Evolutionary conservation across 2,329 filamentous ascomycete genomes (phyloP).

Genomic region (Claviceps spartinae): DNA sequence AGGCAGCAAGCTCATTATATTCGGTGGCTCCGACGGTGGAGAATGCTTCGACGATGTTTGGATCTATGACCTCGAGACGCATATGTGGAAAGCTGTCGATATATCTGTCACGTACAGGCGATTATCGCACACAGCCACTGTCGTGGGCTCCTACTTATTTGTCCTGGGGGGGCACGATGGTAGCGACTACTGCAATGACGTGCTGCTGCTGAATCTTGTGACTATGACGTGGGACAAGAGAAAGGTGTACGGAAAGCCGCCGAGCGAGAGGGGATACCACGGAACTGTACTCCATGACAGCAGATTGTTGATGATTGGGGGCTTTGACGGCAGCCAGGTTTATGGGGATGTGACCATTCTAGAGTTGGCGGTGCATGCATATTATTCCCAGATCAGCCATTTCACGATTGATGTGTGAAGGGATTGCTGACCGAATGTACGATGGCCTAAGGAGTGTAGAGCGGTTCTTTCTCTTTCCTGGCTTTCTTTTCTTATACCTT

Average conservation of each 20-base stretch:
- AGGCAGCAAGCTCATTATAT: slow-evolving; percentile 58
- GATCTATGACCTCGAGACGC: slow-evolving; percentile 55
- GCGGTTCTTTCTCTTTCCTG: background rate
- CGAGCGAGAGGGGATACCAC: slow-evolving; percentile 53
- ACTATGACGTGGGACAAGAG: slow-evolving; percentile 63
- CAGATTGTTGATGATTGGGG: slow-evolving; percentile 49
- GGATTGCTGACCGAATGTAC: background rate
- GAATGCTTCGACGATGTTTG: slow-evolving; percentile 63
- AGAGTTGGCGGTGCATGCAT: slow-evolving; percentile 56
- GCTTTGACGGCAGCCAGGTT: slow-evolving; percentile 54
- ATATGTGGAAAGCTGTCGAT: slow-evolving; percentile 43
- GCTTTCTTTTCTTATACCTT: background rate
- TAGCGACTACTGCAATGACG: slow-evolving; percentile 55
- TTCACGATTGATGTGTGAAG: slow-evolving; percentile 52
- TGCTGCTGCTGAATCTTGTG: slow-evolving; percentile 54
- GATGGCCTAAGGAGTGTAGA: background rate
- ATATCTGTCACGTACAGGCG: slow-evolving; percentile 50
- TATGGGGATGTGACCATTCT: slow-evolving; percentile 55
- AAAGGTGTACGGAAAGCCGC: slow-evolving; percentile 48
- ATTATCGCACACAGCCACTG: slow-evolving; percentile 54
- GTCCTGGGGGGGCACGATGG: slow-evolving; percentile 59
- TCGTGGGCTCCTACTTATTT: slow-evolving; percentile 57
- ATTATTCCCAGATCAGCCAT: slow-evolving; percentile 62
- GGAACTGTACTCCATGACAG: slow-evolving; percentile 53
- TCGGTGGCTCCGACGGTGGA: slow-evolving; percentile 54